A percentile compares a stretch with the other conserved stretches of the same genome.
These are phyloP conservation scores for Laburnicola sp. DNA, from an alignment of 2,329 filamentous ascomycete species.

Conservation along the genomic window DNA sequence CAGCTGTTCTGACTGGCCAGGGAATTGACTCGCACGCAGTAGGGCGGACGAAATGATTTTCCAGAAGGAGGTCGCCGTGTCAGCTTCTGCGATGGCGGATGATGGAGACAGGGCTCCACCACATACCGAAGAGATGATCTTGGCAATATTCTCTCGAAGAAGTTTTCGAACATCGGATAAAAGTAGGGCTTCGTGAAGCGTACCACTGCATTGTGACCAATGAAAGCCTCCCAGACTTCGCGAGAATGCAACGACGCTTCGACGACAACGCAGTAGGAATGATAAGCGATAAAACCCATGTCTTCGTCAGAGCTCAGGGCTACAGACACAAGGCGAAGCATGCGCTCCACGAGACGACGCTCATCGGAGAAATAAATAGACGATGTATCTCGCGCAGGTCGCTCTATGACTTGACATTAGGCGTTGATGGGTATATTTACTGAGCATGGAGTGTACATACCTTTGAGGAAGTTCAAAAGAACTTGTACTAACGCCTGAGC, in stretches of 20 bases:
- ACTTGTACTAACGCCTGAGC: slow-evolving; percentile 33
- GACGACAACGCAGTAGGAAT: slow-evolving; percentile 39
- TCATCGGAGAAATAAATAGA: slow-evolving; percentile 39
- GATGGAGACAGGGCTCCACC: slow-evolving; percentile 40
- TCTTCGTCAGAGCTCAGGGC: slow-evolving; percentile 23
- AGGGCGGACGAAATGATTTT: slow-evolving; percentile 35
- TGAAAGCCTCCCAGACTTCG: slow-evolving; percentile 41
- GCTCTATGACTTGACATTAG: slow-evolving; percentile 37
- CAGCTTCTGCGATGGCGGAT: slow-evolving; percentile 31
- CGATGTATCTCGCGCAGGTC: slow-evolving; percentile 36
- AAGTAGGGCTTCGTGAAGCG: slow-evolving; percentile 39
- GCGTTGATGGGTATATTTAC: slow-evolving; percentile 10
- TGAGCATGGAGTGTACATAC: slow-evolving; percentile 18
- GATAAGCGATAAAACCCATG: slow-evolving; percentile 17
- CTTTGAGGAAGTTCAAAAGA: slow-evolving; percentile 41
- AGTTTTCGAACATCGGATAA: slow-evolving; percentile 26
- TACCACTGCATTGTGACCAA: slow-evolving; percentile 22
- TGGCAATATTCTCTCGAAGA: slow-evolving; percentile 32
- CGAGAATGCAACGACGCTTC: slow-evolving; percentile 44
- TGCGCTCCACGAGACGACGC: slow-evolving; percentile 32
- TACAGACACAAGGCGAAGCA: slow-evolving; percentile 31
- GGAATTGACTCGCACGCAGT: slow-evolving; percentile 27
- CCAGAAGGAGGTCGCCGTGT: slow-evolving; percentile 43
- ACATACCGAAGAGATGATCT: slow-evolving; percentile 41
- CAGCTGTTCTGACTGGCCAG: slow-evolving; percentile 36